These are phyloP conservation scores for Colletotrichum eremochloae DNA, from an alignment of 2,329 filamentous ascomycete species.

Conservation along the genomic window DNA sequence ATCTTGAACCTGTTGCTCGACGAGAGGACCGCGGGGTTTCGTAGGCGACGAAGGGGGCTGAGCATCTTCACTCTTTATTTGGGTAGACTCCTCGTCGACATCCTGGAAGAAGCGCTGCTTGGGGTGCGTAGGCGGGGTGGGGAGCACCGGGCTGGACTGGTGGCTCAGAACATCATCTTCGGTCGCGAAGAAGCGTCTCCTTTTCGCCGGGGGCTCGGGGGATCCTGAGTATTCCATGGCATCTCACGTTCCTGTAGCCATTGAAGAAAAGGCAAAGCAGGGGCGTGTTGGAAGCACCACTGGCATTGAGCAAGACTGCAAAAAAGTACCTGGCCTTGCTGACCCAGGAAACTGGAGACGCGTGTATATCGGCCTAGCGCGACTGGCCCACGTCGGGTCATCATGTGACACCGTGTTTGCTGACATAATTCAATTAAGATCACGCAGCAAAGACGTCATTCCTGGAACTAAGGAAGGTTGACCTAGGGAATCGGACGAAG, in stretches of 20 bases:
- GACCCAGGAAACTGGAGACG: conserved; percentile 51
- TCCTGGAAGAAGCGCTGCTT: conserved; percentile 56
- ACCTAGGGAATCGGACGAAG: conserved; percentile 20
- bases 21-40: conserved; percentile 42
- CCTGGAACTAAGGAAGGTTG: conserved; percentile 11
- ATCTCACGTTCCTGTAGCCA: conserved; percentile 14
- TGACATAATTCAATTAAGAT: conserved; percentile 36
- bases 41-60: conserved; percentile 35
- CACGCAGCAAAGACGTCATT: conserved; percentile 34
- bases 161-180: conserved; percentile 46
- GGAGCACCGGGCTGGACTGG: conserved; percentile 35
- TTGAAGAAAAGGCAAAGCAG: background rate
- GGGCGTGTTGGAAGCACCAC: background rate
- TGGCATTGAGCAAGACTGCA: conserved; percentile 2
- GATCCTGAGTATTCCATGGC: conserved; percentile 57
- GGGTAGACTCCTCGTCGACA: conserved; percentile 49
- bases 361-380: conserved; percentile 50
- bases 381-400: conserved; percentile 52
- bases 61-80: conserved; percentile 42
- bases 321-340: background rate
- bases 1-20: conserved; percentile 44
- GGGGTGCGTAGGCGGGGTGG: conserved; percentile 35
- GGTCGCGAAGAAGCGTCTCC: conserved; percentile 60
- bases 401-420: conserved; percentile 56
- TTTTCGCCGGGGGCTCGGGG: conserved; percentile 62